Percentiles rank a stretch among this genome's conserved stretches.
Conservation (phyloP, 2,329 filamentous ascomycete genomes). For the Botryosphaeria agaves region DNA sequence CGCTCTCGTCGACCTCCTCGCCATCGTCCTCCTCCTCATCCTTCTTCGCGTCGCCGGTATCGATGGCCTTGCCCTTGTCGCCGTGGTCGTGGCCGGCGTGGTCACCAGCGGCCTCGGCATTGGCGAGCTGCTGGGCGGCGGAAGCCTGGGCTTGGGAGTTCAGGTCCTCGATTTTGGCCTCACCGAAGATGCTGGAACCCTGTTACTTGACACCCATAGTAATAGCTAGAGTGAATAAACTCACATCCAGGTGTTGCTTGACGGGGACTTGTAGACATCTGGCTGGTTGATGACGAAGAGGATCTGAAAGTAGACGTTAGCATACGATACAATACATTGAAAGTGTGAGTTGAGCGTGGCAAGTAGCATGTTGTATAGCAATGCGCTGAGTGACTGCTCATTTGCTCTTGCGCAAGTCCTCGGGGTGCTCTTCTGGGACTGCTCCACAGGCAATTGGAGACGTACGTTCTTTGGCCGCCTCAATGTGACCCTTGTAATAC, state of each 20-base stretch:
- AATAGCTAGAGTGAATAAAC: conserved; percentile 18
- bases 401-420: too few species aligned
- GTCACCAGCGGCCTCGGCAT: conserved; percentile 45
- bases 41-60: conserved; percentile 42
- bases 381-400: too few species aligned
- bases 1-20: conserved; percentile 87
- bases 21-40: conserved; percentile 75
- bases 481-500: conserved; percentile 95
- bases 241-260: conserved; percentile 99
- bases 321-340: too few species aligned
- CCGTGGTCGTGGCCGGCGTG: conserved; percentile 58
- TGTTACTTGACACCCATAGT: too few species aligned
- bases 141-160: conserved; percentile 96
- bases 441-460: too few species aligned
- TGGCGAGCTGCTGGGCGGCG: conserved; percentile 87
- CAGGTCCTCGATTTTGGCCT: conserved; percentile 99
- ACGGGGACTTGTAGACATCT: conserved; percentile 98
- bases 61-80: conserved; percentile 56
- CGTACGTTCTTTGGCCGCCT: conserved; percentile 97
- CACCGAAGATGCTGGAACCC: conserved; percentile 73
- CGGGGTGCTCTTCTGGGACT: too few species aligned
- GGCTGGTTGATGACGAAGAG: conserved; percentile 99
- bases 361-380: too few species aligned
- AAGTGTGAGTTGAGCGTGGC: too few species aligned
- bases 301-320: too few species aligned